Evolutionary conservation across 352 stramenopile species (phyloP).

Genomic region (Elongisporangium senticosum): DNA sequence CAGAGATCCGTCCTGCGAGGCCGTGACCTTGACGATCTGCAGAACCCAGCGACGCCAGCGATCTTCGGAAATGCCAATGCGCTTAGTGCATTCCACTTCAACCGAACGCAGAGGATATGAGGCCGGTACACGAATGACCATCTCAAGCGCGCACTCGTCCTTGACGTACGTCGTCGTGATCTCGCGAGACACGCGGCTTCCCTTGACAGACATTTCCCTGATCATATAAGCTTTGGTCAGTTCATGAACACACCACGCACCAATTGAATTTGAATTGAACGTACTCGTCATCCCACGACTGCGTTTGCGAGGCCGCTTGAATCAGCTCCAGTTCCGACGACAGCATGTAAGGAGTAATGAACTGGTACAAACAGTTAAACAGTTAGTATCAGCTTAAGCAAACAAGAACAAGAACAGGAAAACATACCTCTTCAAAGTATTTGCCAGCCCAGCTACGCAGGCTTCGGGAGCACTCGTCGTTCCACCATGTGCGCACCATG

Average conservation of each 20-base stretch:
- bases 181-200: conserved; percentile 81
- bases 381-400: background rate
- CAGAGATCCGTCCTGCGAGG: conserved; percentile 86
- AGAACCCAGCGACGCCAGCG: conserved; percentile 91
- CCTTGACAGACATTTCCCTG: conserved; percentile 83
- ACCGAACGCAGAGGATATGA: conserved; percentile 89
- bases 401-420: background rate
- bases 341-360: conserved; percentile 79
- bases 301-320: conserved; percentile 41
- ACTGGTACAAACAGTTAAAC: conserved; percentile 4
- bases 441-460: conserved; percentile 80
- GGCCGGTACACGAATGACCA: conserved; percentile 83
- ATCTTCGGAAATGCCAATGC: conserved; percentile 88
- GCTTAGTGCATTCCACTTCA: conserved; percentile 88
- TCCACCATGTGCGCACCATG: conserved; percentile 89
- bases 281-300: conserved; percentile 62
- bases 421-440: conserved; percentile 79
- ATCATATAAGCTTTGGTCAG: conserved; percentile 3
- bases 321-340: conserved; percentile 75
- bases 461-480: conserved; percentile 80
- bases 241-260: background rate
- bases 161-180: conserved; percentile 92
- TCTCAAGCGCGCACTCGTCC: conserved; percentile 89
- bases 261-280: conserved; percentile 1
- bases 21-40: conserved; percentile 89